Evolutionary conservation across 148 eudicot species (phyloP).

Genomic region (Diospyros lotus): DNA sequence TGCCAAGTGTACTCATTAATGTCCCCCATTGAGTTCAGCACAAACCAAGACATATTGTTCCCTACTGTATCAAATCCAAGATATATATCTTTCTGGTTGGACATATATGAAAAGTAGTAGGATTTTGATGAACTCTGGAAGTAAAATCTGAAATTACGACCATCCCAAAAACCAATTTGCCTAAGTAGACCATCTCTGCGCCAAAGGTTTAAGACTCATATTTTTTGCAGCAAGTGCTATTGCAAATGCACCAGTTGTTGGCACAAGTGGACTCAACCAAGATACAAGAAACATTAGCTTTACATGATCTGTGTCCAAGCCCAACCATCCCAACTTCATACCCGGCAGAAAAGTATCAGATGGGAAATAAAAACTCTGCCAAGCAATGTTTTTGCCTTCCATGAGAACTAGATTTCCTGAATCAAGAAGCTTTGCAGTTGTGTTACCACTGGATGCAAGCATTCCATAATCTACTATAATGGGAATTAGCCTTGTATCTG

Average conservation of each 20-base stretch:
- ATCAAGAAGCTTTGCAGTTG: slow-evolving; percentile 9
- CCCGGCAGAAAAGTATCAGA: slow-evolving; percentile 15
- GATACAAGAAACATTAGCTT: slow-evolving; percentile 10
- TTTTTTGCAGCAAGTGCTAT: not conserved
- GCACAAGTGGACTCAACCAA: slow-evolving; percentile 13
- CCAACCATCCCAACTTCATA: slow-evolving; percentile 14
- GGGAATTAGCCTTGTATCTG: too few relatives aligned
- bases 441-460: not conserved
- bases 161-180: not conserved
- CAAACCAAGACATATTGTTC: too few relatives aligned
- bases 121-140: too few relatives aligned
- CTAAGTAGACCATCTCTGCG: not conserved
- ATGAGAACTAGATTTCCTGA: slow-evolving; percentile 17
- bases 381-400: not conserved
- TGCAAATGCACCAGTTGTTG: slow-evolving; percentile 9
- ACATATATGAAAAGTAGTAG: too few relatives aligned
- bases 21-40: too few relatives aligned
- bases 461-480: not conserved
- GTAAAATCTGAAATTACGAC: not conserved
- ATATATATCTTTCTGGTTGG: too few relatives aligned
- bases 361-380: slow-evolving; percentile 30
- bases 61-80: too few relatives aligned
- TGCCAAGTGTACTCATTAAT: too few relatives aligned
- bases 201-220: not conserved
- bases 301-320: not conserved